Conservation (phyloP, 225 moss, liverwort and hornwort species). For the Rhytidiadelphus loreus region DNA sequence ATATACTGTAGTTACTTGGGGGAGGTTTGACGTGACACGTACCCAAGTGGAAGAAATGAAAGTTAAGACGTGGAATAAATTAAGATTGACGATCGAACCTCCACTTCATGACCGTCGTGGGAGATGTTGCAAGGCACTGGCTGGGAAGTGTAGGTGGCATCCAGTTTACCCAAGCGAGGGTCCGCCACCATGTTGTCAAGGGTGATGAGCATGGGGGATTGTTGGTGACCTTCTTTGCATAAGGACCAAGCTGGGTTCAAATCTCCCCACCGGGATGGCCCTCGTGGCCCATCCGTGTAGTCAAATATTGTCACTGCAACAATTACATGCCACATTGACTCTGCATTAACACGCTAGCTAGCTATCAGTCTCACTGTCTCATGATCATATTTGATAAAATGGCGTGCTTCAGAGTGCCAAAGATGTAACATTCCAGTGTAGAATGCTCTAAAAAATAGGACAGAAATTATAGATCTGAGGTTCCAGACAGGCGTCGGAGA, state of each 20-base stretch:
- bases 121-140: slow-evolving; percentile 10
- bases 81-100: background rate
- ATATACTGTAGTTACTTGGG: background rate
- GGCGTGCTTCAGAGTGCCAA: background rate
- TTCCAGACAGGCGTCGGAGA: background rate
- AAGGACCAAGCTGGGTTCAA: slow-evolving; percentile 9
- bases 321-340: background rate
- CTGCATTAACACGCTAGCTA: background rate
- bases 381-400: background rate
- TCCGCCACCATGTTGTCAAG: slow-evolving; percentile 5
- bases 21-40: background rate
- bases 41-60: background rate
- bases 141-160: background rate
- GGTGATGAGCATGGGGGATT: slow-evolving; percentile 32
- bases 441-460: background rate
- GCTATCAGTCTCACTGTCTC: background rate
- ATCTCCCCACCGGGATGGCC: slow-evolving; percentile 36
- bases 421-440: background rate
- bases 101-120: slow-evolving; percentile 15
- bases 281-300: slow-evolving; percentile 16
- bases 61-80: background rate
- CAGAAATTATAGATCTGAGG: background rate
- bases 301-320: slow-evolving; percentile 10
- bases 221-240: slow-evolving; percentile 26
- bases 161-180: slow-evolving; percentile 14